Conservation (phyloP, 192 early-diverging fungal species). For the Coemansia sp. region DNA sequence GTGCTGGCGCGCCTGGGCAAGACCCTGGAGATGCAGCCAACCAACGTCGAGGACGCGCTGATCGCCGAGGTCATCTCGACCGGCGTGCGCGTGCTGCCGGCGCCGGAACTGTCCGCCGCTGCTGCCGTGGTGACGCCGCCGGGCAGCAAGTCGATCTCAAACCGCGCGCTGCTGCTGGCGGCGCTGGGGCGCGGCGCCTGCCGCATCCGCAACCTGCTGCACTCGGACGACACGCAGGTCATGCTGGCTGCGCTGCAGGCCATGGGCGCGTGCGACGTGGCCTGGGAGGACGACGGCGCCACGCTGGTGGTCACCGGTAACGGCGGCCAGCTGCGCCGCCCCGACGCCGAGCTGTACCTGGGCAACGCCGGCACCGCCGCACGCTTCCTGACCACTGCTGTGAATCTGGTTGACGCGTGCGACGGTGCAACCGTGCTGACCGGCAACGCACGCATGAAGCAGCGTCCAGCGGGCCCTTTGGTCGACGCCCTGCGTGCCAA, state of each 20-base stretch:
- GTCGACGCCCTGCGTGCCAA: slow-evolving; percentile 80
- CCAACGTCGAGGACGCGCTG: slow-evolving; percentile 74
- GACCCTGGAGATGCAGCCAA: slow-evolving; percentile 78
- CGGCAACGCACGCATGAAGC: slow-evolving; percentile 97
- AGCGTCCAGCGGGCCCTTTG: slow-evolving; percentile 87
- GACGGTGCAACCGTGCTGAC: slow-evolving; percentile 63
- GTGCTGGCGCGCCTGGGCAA: slow-evolving; percentile 79
- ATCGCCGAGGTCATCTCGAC: slow-evolving; percentile 81
- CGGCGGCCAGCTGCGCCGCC: slow-evolving; percentile 67
- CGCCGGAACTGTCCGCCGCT: slow-evolving; percentile 14
- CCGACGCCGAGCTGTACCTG: slow-evolving; percentile 77
- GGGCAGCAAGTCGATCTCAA: slow-evolving; percentile 96
- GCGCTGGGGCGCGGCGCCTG: slow-evolving; percentile 80
- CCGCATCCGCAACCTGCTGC: slow-evolving; percentile 79
- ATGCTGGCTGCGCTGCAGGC: slow-evolving; percentile 90
- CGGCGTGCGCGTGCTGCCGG: slow-evolving; percentile 64
- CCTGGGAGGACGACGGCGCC: slow-evolving; percentile 91
- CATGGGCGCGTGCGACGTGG: slow-evolving; percentile 78
- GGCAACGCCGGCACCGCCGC: slow-evolving; percentile 98
- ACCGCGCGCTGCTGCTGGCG: slow-evolving; percentile 89
- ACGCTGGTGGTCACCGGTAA: slow-evolving; percentile 81
- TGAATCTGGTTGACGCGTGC: slow-evolving; percentile 61
- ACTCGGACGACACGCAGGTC: slow-evolving; percentile 97
- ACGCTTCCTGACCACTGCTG: slow-evolving; percentile 88
- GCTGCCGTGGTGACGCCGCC: slow-evolving; percentile 60